These are phyloP conservation scores for Beauveria bassiana DNA, from an alignment of 2,329 filamentous ascomycete genomes.

Conservation along the genomic window DNA sequence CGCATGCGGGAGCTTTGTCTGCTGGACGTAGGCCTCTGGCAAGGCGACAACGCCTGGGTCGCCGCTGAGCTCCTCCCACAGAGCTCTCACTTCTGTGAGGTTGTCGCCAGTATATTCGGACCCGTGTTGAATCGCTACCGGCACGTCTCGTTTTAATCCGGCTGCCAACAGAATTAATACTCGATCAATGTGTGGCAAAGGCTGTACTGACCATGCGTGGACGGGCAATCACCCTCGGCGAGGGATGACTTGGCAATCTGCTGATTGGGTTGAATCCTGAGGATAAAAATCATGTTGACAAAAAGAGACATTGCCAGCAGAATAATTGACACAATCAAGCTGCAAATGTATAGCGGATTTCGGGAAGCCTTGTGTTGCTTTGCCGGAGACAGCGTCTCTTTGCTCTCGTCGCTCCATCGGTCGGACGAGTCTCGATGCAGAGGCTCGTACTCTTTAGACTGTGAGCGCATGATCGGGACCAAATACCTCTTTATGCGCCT, in stretches of 20 bases:
- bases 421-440: background rate
- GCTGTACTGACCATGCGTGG: background rate
- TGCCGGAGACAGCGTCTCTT: background rate
- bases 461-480: background rate
- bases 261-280: background rate
- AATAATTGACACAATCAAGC: background rate
- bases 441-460: background rate
- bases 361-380: background rate
- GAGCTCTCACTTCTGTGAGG: background rate
- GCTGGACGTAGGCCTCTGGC: background rate
- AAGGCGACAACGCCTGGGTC: constrained; percentile 6
- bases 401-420: background rate
- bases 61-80: background rate
- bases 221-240: background rate
- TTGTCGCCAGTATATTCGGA: background rate
- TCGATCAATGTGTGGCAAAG: background rate
- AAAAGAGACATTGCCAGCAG: background rate
- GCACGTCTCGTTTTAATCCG: background rate
- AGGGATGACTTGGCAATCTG: background rate
- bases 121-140: background rate
- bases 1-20: background rate
- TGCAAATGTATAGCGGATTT: background rate
- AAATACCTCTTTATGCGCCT: background rate
- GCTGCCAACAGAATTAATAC: background rate
- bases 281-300: background rate